These are phyloP conservation scores for Waitea zeae DNA, from an alignment of 1,284 basidiomycete species.

Conservation along the genomic window DNA sequence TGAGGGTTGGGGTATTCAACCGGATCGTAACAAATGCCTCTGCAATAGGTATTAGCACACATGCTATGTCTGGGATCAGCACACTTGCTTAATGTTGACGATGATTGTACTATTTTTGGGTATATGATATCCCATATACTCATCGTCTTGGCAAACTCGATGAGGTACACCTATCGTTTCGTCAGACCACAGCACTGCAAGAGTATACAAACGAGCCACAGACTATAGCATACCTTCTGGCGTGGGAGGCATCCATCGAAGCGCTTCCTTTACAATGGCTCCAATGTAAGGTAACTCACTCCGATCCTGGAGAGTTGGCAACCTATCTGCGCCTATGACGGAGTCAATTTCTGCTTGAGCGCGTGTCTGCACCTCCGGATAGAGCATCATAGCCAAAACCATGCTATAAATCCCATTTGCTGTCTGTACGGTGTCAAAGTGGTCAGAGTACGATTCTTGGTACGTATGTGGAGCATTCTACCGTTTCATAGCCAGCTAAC, in stretches of 20 bases:
- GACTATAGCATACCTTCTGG: slow-evolving; percentile 3
- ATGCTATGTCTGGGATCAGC: no score
- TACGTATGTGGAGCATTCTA: no score
- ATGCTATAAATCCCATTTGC: no score
- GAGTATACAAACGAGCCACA: no score
- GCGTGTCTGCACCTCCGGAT: slow-evolving; percentile 13
- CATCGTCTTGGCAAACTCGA: background rate
- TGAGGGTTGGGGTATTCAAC: no score
- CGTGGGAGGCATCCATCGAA: slow-evolving; percentile 7
- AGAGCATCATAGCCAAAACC: slow-evolving; percentile 11
- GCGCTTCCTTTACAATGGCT: slow-evolving; percentile 13
- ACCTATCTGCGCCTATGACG: slow-evolving; percentile 12
- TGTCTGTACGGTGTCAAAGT: no score
- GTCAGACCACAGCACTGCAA: background rate
- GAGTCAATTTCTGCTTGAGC: slow-evolving; percentile 15
- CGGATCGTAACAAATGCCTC: no score
- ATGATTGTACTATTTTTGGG: slow-evolving; percentile 6
- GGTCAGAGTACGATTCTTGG: no score
- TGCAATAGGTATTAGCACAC: no score
- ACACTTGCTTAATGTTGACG: slow-evolving; percentile 6
- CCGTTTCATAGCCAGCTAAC: no score
- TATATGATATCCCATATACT: slow-evolving; percentile 6
- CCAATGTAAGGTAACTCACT: slow-evolving; percentile 12
- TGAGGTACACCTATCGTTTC: background rate
- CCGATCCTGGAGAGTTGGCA: slow-evolving; percentile 14